Conservation (phyloP, 2,329 filamentous ascomycete species). For the Zymoseptoria passerinii region DNA sequence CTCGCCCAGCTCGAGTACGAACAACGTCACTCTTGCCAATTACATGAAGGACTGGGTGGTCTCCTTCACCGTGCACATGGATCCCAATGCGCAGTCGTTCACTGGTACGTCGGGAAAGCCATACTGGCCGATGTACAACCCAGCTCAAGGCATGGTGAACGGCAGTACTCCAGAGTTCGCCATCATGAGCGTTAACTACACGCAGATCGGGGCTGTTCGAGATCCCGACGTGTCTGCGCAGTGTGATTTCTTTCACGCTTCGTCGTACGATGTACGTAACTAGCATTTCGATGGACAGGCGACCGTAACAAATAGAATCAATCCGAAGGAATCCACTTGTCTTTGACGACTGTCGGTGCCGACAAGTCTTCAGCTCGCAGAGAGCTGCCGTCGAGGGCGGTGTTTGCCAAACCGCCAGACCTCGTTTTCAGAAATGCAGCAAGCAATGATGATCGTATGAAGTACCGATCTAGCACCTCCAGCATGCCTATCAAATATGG, state of each 20-base stretch:
- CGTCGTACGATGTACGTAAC: neutral
- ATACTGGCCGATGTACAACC: conserved; percentile 12
- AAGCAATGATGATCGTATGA: neutral
- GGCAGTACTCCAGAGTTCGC: conserved; percentile 9
- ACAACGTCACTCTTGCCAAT: conserved; percentile 10
- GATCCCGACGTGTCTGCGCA: conserved; percentile 14
- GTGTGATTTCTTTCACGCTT: conserved; percentile 16
- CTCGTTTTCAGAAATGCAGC: neutral
- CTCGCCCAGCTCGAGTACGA: conserved; percentile 2
- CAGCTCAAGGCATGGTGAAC: neutral
- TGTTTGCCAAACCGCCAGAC: no score
- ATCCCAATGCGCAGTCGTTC: conserved; percentile 9
- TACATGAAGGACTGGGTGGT: conserved; percentile 16
- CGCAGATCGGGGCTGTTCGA: neutral
- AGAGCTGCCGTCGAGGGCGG: no score
- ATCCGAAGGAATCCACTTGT: no score
- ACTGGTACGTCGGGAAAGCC: conserved; percentile 7
- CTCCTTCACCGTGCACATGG: conserved; percentile 9
- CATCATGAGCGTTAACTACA: conserved; percentile 3
- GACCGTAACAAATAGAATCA: no score
- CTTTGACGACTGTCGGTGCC: no score
- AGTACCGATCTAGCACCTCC: neutral
- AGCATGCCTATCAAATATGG: neutral
- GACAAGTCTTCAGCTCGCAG: no score
- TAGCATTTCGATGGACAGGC: neutral